phyloP scores from a whole-genome alignment of 108 stramenopile species.

The Ochromonas danica region DNA sequence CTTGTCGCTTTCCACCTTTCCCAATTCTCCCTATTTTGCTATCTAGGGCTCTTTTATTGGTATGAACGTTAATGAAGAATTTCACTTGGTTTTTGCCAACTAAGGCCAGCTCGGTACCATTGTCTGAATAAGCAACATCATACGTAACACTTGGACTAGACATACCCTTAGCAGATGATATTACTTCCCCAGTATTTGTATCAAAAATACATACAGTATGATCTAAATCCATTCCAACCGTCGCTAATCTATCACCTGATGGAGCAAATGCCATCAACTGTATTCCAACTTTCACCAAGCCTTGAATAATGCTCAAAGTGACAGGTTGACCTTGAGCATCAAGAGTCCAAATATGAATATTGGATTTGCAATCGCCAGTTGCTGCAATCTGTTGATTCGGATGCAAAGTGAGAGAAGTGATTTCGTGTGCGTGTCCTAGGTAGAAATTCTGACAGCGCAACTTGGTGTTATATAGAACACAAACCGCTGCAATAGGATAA shows the following conservation, averaged over 20 bases:
- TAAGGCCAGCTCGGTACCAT: slow-evolving; percentile 7
- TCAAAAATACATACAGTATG: slow-evolving; percentile 59
- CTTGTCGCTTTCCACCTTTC: slow-evolving; percentile 9
- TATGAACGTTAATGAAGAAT: slow-evolving; percentile 2
- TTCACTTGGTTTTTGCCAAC: background rate
- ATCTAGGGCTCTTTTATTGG: background rate
- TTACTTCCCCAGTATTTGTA: slow-evolving; percentile 55
- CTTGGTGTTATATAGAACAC: background rate
- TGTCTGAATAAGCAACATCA: slow-evolving; percentile 11
- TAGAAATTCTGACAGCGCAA: background rate
- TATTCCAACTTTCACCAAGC: slow-evolving; percentile 7
- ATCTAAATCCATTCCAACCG: slow-evolving; percentile 46
- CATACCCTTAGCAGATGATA: slow-evolving; percentile 15
- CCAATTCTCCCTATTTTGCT: slow-evolving; percentile 20
- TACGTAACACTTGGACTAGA: background rate
- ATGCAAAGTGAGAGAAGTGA: slow-evolving; percentile 23
- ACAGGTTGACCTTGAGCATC: background rate
- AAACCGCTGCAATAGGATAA: background rate
- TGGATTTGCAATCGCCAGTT: background rate
- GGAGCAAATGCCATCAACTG: slow-evolving; percentile 20
- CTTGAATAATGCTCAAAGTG: background rate
- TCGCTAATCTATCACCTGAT: slow-evolving; percentile 11
- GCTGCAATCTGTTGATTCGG: slow-evolving; percentile 5
- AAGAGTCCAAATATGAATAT: slow-evolving; percentile 31
- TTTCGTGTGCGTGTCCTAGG: slow-evolving; percentile 8